phyloP scores from a whole-genome alignment of 1,284 basidiomycete species.

The Sporisorium exsertum region DNA sequence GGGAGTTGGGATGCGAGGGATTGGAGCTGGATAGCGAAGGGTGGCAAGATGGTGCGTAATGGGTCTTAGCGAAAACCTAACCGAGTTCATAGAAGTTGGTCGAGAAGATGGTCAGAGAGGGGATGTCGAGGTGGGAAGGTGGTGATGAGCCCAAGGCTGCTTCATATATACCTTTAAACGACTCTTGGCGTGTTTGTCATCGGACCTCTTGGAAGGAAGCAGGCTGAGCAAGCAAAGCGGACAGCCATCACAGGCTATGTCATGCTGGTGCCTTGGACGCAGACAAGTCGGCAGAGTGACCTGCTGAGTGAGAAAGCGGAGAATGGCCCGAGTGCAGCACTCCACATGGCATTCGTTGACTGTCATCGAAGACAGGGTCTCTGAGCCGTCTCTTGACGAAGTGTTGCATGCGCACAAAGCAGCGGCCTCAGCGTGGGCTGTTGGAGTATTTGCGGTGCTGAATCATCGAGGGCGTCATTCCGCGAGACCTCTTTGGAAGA shows the following conservation, averaged over 20 bases:
- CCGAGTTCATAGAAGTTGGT: constrained; percentile 5
- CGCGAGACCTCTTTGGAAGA: background rate
- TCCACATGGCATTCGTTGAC: constrained; percentile 13
- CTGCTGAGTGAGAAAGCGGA: constrained; percentile 8
- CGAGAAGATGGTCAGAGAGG: background rate
- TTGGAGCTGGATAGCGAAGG: background rate
- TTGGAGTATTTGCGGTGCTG: constrained; percentile 7
- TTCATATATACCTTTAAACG: constrained; percentile 11
- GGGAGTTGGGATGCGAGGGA: background rate
- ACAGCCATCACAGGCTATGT: constrained; percentile 1
- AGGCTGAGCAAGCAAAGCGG: background rate
- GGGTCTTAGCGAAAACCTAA: constrained; percentile 3
- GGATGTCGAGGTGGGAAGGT: background rate
- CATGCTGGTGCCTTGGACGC: background rate
- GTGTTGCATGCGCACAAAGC: constrained; percentile 1
- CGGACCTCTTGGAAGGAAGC: background rate
- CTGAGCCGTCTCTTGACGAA: constrained; percentile 1
- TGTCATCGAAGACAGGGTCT: background rate
- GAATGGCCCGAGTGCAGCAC: background rate
- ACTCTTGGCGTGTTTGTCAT: constrained; percentile 4
- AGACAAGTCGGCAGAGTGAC: background rate
- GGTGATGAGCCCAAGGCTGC: background rate
- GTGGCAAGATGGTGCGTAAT: background rate
- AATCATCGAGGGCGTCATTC: constrained; percentile 24
- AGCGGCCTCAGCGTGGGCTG: background rate